These are phyloP conservation scores for Daedaleopsis nitida DNA, from an alignment of 768 basidiomycete species.

Conservation along the genomic window DNA sequence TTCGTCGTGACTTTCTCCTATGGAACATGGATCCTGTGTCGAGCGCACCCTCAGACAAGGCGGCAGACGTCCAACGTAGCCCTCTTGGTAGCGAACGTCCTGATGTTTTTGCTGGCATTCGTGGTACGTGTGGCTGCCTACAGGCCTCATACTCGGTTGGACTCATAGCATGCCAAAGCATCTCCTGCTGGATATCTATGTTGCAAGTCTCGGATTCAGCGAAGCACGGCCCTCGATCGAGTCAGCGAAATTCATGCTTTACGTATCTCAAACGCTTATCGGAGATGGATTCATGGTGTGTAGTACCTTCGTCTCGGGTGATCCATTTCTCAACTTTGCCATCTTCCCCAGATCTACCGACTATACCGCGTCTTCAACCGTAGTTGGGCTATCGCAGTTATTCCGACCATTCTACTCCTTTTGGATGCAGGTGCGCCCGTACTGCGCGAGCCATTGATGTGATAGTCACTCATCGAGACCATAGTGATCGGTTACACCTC, in stretches of 20 bases:
- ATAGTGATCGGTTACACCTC: neutral
- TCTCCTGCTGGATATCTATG: constrained; percentile 2
- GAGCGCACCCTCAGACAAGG: neutral
- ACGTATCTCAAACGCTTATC: constrained; percentile 14
- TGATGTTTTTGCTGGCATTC: constrained; percentile 8
- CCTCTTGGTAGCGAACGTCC: constrained; percentile 6
- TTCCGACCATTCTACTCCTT: constrained; percentile 3
- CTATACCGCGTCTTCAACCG: constrained; percentile 14
- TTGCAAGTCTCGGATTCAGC: neutral
- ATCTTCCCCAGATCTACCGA: constrained; percentile 6
- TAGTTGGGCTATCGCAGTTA: neutral
- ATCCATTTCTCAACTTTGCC: neutral
- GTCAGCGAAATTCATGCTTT: constrained; percentile 8
- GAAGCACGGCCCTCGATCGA: neutral
- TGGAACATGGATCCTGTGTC: constrained; percentile 7
- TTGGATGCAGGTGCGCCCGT: constrained; percentile 6
- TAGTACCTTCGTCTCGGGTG: no score
- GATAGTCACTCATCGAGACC: neutral
- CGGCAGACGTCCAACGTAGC: neutral
- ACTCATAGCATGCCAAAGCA: neutral
- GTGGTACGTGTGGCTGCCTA: neutral
- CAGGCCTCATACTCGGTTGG: neutral
- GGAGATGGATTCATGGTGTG: constrained; percentile 16
- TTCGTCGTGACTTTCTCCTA: neutral
- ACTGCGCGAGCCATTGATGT: neutral